These are phyloP conservation scores for Hamigera avellanea DNA, from an alignment of 495 filamentous ascomycete genomes.

Conservation along the genomic window DNA sequence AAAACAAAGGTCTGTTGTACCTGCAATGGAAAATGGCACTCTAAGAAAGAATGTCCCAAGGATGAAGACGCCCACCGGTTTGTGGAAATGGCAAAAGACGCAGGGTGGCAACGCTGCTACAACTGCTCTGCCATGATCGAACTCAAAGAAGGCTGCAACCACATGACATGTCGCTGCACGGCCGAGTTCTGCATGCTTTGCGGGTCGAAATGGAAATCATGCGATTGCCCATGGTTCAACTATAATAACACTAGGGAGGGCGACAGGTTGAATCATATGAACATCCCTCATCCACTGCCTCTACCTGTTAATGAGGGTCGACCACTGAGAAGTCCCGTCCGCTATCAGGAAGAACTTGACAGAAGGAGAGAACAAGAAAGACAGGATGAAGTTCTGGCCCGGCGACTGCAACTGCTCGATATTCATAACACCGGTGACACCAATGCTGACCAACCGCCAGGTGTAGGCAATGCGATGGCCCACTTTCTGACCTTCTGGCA, in stretches of 20 bases:
- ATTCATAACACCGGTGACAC: no score
- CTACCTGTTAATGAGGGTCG: no score
- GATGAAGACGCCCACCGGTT: constrained; percentile 57
- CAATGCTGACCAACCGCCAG: no score
- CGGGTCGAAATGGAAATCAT: constrained; percentile 67
- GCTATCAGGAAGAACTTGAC: constrained; percentile 35
- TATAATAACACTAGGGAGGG: constrained; percentile 32
- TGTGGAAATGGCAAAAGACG: constrained; percentile 53
- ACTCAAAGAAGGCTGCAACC: constrained; percentile 69
- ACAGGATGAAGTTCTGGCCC: constrained; percentile 44
- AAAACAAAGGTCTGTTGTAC: constrained; percentile 59
- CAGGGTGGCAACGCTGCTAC: constrained; percentile 69
- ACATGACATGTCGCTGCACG: constrained; percentile 74
- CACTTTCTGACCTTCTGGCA: no score
- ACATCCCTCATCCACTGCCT: no score
- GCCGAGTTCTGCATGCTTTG: constrained; percentile 80
- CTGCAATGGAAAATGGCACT: constrained; percentile 67
- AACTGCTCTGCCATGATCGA: constrained; percentile 68
- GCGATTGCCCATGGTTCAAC: constrained; percentile 72
- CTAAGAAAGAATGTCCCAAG: constrained; percentile 51
- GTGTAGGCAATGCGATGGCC: no score
- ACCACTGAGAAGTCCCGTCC: no score
- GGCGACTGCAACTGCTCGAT: constrained; percentile 31
- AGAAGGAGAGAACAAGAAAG: constrained; percentile 41
- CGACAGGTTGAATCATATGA: constrained; percentile 20